Percentiles rank a stretch among this genome's conserved stretches.
These are phyloP conservation scores for Trichothecium sympodiale DNA, from an alignment of 2,329 filamentous ascomycete genomes.

Conservation along the genomic window DNA sequence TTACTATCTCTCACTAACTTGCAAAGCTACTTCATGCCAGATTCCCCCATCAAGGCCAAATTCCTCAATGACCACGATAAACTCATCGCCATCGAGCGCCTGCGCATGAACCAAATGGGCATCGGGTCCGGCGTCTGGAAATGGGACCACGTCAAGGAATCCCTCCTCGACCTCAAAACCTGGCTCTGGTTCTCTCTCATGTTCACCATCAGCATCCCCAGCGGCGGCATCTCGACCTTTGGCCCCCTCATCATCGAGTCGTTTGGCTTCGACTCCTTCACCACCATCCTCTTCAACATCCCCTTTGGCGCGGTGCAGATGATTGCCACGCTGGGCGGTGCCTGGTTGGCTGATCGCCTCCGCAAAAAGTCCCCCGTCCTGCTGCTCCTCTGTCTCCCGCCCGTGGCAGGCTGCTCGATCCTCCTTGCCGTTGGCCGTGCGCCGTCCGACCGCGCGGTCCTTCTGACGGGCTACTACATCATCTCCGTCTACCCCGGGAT, in stretches of 20 bases:
- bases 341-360: constrained; percentile 40
- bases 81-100: constrained; percentile 44
- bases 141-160: constrained; percentile 29
- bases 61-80: constrained; percentile 47
- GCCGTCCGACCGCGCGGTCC: constrained; percentile 29
- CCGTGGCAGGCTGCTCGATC: constrained; percentile 44
- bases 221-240: constrained; percentile 47
- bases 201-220: constrained; percentile 40
- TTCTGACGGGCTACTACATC: constrained; percentile 47
- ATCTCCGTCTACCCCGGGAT: constrained; percentile 47
- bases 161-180: constrained; percentile 26
- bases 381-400: constrained; percentile 40
- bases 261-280: constrained; percentile 44
- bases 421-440: constrained; percentile 37
- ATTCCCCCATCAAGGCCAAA: constrained; percentile 48
- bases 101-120: constrained; percentile 38
- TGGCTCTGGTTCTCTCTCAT: constrained; percentile 32
- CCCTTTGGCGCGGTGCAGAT: constrained; percentile 51
- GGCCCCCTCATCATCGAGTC: constrained; percentile 46
- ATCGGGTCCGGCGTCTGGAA: constrained; percentile 26
- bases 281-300: constrained; percentile 49
- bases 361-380: constrained; percentile 46
- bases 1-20: background rate
- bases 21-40: constrained; percentile 41
- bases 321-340: constrained; percentile 46